Evolutionary conservation across 805 yeast species (phyloP).

Genomic region (Candida tammaniensis): DNA sequence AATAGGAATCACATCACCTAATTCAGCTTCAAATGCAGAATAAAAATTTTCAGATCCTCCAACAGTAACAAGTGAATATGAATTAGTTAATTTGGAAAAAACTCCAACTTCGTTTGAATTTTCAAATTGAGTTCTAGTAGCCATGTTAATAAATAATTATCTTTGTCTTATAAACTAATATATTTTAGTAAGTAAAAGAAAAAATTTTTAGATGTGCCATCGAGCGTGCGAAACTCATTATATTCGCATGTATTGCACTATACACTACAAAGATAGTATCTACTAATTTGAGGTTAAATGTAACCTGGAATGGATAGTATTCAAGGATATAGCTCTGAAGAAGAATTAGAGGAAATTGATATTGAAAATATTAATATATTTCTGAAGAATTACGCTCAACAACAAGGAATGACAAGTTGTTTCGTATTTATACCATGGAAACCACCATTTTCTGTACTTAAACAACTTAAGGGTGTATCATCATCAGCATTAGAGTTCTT

Average conservation of each 20-base stretch:
- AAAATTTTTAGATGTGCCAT: too few species aligned
- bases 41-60: constrained; percentile 86
- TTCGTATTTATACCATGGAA: constrained; percentile 9
- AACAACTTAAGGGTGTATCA: constrained; percentile 2
- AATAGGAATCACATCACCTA: constrained; percentile 94
- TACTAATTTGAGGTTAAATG: too few species aligned
- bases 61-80: constrained; percentile 93
- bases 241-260: not conserved
- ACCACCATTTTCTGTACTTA: constrained; percentile 2
- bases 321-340: constrained; percentile 8
- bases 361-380: constrained; percentile 1
- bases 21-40: constrained; percentile 96
- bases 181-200: too few species aligned
- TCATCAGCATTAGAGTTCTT: constrained; percentile 5
- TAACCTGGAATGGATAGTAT: constrained; percentile 8
- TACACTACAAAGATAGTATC: too few species aligned
- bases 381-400: constrained; percentile 11
- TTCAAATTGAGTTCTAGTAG: constrained; percentile 49
- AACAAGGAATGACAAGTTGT: constrained; percentile 6
- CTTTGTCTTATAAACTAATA: too few species aligned
- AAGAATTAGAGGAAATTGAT: constrained; percentile 2
- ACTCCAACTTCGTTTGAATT: constrained; percentile 74
- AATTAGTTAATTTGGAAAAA: constrained; percentile 90
- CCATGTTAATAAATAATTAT: too few species aligned
- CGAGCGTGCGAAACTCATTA: too few species aligned